Evolutionary conservation across 164 flowering plant species (phyloP), one percentile per base, ranked within the genome.

Genomic region (Vitis cinerea): DNA sequence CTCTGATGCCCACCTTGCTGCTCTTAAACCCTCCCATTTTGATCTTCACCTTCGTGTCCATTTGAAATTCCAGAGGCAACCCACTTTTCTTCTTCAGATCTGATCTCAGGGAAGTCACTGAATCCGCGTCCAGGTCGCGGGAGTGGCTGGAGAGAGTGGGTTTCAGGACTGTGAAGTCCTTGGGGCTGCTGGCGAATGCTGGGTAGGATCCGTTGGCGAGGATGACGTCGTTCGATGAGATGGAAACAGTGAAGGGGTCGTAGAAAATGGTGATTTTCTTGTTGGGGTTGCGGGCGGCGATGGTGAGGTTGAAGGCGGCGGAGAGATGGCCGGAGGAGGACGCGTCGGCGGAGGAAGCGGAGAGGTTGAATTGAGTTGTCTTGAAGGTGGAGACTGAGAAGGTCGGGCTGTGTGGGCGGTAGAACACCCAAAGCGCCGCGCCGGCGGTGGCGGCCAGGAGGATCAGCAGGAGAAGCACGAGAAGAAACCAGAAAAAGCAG

Each of bases 331-430:
- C 37, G 70, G 78, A 0, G 61, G 83, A 59, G 65, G 78, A 66
- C 37, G 64, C 47, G 48, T 37, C 64, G 47, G 64, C 48, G 55
- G 81, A 14, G 61, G 77, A 10, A 59, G 84, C 68, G 53, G 91
- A 77, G 75, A 89, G 85, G 78, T 85, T 87, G 72, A 89, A 77
- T 17, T 60, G 60, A 57, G 81, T 57, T 71, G 86, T 65, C 49
- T 79, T 80, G 70, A 89, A 76, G 49, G 85, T 65, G 30, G 82
- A 58, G 73, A 85, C 30, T 29, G 89, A 19, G 87, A 89, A 89
- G 1, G 66, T 27, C 1, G 93, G 93, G 49, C 77, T 81, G 63
- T 78, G 84, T 8, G 93, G 93, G 31, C 76, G 85, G 88, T 85
- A 89, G 61, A 89, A 70, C 37, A 82, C 60, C 82, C 82, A 87